These are phyloP conservation scores for Conringia planisiliqua DNA, from an alignment of 345 rosid genomes.

Conservation along the genomic window DNA sequence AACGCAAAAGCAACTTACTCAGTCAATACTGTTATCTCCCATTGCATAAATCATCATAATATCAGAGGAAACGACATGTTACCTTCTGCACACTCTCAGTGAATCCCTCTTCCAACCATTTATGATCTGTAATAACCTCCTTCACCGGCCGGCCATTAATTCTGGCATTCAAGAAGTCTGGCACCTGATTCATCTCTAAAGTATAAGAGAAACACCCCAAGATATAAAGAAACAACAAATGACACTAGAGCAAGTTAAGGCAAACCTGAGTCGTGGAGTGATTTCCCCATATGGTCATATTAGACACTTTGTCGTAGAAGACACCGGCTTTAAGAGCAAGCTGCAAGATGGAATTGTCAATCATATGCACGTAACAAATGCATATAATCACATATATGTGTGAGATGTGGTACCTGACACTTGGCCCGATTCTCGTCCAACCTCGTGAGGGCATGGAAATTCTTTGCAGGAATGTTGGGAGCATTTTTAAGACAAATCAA, in stretches of 20 bases:
- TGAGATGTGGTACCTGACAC: slow-evolving; percentile 69
- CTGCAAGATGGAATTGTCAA: slow-evolving; percentile 39
- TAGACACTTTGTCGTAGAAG: slow-evolving; percentile 93
- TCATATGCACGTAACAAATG: background rate
- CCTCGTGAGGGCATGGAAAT: slow-evolving; percentile 91
- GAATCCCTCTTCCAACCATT: slow-evolving; percentile 95
- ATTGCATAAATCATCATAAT: background rate
- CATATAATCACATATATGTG: background rate
- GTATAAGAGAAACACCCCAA: slow-evolving; percentile 10
- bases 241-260: background rate
- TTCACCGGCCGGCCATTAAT: slow-evolving; percentile 81
- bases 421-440: slow-evolving; percentile 97
- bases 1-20: slow-evolving; percentile 11
- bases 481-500: slow-evolving; percentile 95
- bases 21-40: background rate
- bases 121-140: slow-evolving; percentile 83
- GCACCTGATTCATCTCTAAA: slow-evolving; percentile 55
- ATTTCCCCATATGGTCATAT: slow-evolving; percentile 97
- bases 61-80: background rate
- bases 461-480: slow-evolving; percentile 91
- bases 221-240: background rate
- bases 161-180: slow-evolving; percentile 90
- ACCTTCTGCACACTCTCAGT: slow-evolving; percentile 94
- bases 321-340: slow-evolving; percentile 95
- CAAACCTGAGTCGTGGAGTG: slow-evolving; percentile 97